Percentiles rank a stretch among this genome's conserved stretches.
Conservation (phyloP, 805 yeast genomes). For the Schizosaccharomyces osmophilus region DNA sequence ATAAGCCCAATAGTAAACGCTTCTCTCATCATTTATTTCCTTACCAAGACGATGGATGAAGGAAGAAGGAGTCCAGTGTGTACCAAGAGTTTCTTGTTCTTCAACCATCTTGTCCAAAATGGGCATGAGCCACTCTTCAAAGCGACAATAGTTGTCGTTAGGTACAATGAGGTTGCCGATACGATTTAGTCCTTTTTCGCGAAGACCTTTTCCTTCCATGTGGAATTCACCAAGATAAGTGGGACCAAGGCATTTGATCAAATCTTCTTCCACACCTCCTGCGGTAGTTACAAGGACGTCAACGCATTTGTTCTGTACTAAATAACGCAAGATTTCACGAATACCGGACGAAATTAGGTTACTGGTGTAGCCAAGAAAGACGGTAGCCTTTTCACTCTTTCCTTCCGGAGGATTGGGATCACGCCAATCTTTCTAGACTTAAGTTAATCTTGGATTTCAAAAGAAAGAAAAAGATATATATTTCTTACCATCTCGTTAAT, state of each 20-base stretch:
- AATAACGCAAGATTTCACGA: conserved; percentile 66
- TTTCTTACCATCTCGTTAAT: conserved; percentile 93
- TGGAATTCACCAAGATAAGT: conserved; percentile 83
- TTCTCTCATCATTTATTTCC: conserved; percentile 79
- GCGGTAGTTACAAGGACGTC: conserved; percentile 92
- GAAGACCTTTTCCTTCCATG: conserved; percentile 51
- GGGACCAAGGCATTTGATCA: conserved; percentile 88
- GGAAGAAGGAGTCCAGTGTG: conserved; percentile 83
- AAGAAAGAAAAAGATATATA: conserved; percentile 24
- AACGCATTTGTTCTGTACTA: conserved; percentile 84
- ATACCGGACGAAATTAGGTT: conserved; percentile 85
- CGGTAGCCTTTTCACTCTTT: conserved; percentile 39
- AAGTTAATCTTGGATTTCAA: background rate
- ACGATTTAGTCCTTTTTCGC: conserved; percentile 93
- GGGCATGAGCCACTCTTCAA: conserved; percentile 98
- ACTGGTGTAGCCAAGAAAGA: conserved; percentile 89
- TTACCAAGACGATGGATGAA: conserved; percentile 82
- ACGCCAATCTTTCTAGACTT: background rate
- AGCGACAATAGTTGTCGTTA: conserved; percentile 87
- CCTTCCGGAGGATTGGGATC: conserved; percentile 1
- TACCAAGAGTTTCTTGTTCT: conserved; percentile 51
- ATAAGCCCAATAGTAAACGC: conserved; percentile 94
- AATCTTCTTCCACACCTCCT: conserved; percentile 95
- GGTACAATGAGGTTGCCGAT: conserved; percentile 94
- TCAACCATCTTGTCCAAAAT: conserved; percentile 62